Evolutionary conservation across 2,329 filamentous ascomycete genomes (phyloP).

Genomic region (Periconia digitata): DNA sequence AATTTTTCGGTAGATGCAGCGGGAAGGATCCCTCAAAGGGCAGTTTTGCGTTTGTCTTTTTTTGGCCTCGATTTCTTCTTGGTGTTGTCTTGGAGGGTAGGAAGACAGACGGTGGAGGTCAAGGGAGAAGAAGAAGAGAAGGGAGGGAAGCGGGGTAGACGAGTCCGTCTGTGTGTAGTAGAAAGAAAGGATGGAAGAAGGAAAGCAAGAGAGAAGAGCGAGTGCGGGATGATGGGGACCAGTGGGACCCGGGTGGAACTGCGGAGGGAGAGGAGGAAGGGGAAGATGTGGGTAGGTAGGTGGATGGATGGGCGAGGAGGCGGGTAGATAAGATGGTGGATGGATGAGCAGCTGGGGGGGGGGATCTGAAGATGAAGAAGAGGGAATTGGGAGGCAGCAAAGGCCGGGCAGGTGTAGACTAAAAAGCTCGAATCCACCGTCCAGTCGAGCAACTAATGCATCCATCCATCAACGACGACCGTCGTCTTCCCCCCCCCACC

Average conservation of each 20-base stretch:
- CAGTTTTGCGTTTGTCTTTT: not conserved
- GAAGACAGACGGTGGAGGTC: not conserved
- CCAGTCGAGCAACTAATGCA: too few species aligned
- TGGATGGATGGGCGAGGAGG: not conserved
- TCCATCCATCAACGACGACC: too few species aligned
- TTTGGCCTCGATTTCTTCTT: too few species aligned
- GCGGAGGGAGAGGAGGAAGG: not conserved
- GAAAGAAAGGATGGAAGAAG: too few species aligned
- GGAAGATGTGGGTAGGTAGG: not conserved
- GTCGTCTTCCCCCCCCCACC: slow-evolving; percentile 4
- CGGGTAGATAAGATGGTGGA: too few species aligned
- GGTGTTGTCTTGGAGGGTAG: too few species aligned
- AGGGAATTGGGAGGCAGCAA: not conserved
- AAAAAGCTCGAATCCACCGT: not conserved
- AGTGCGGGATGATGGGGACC: not conserved
- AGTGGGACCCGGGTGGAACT: not conserved
- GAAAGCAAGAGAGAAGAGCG: too few species aligned
- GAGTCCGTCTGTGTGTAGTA: too few species aligned
- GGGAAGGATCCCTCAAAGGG: not conserved
- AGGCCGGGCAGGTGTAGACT: not conserved
- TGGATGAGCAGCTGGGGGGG: not conserved
- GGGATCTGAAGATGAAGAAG: not conserved
- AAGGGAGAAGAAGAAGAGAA: not conserved
- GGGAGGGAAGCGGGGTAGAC: not conserved
- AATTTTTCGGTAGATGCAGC: not conserved